Evolutionary conservation across 2,329 filamentous ascomycete genomes (phyloP).

Genomic region (Apiospora malaysiana): DNA sequence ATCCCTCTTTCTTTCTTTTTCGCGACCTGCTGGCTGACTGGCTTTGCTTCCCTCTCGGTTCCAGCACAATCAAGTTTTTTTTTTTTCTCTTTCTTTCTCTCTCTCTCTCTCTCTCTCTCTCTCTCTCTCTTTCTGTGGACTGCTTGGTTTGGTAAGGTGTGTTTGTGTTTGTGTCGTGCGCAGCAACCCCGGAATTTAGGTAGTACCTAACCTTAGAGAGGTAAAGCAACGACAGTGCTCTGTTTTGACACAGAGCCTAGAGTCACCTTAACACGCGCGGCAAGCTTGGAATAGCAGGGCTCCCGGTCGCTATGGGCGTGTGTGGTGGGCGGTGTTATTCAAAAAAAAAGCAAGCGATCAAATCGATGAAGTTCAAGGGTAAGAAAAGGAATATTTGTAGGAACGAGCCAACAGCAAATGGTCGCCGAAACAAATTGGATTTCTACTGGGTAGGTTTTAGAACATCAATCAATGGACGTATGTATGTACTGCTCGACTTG

Average conservation of each 20-base stretch:
- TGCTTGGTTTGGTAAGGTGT: neutral
- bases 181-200: conserved; percentile 9
- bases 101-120: too few relatives aligned
- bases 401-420: neutral
- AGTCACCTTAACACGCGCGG: neutral
- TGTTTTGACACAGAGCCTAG: conserved; percentile 15
- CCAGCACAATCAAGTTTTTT: neutral
- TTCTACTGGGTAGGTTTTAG: neutral
- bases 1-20: neutral
- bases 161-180: conserved; percentile 12
- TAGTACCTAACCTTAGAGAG: neutral
- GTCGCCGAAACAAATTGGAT: conserved; percentile 3
- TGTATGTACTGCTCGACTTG: neutral
- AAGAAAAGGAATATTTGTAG: neutral
- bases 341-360: neutral
- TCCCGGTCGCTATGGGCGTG: neutral
- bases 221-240: conserved; percentile 10
- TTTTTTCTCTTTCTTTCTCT: neutral
- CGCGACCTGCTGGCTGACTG: neutral
- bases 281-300: neutral
- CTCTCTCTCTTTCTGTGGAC: too few relatives aligned
- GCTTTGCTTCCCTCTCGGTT: neutral
- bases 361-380: neutral
- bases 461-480: too few relatives aligned
- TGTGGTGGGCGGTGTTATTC: neutral